Percentiles rank a stretch among this genome's conserved stretches.
Conservation (phyloP, 108 stramenopile species). For the Nitzschia inconspicua region DNA sequence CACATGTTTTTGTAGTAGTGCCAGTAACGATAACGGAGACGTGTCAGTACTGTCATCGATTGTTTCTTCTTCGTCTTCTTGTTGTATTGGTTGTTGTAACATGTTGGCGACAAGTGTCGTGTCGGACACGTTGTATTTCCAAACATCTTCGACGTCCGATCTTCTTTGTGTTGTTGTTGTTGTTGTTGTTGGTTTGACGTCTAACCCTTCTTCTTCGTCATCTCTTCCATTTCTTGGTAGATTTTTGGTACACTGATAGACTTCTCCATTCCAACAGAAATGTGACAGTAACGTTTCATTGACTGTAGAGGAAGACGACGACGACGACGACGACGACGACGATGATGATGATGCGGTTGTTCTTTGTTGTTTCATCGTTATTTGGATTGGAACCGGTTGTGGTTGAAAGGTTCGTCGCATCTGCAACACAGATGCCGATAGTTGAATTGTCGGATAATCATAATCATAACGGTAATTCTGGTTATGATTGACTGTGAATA, state of each 20-base stretch:
- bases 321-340: too few species aligned
- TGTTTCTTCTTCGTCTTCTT: not conserved
- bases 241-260: too few species aligned
- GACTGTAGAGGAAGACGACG: too few species aligned
- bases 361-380: too few species aligned
- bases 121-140: constrained; percentile 13
- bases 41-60: not conserved
- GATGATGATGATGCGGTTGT: too few species aligned
- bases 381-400: constrained; percentile 54
- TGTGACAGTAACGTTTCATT: constrained; percentile 4
- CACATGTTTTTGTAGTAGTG: not conserved
- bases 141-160: not conserved
- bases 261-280: constrained; percentile 81
- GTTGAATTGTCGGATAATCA: too few species aligned
- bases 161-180: not conserved
- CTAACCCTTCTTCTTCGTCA: too few species aligned
- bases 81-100: not conserved
- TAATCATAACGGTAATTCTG: too few species aligned
- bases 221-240: too few species aligned
- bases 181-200: not conserved
- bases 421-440: constrained; percentile 65
- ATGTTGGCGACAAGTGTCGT: constrained; percentile 13
- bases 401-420: constrained; percentile 37
- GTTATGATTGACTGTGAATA: too few species aligned
- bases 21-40: not conserved